Evolutionary conservation across 225 moss, liverwort and hornwort species (phyloP), one percentile per base, ranked within the genome.

Genomic region (Marchantia polymorpha): DNA sequence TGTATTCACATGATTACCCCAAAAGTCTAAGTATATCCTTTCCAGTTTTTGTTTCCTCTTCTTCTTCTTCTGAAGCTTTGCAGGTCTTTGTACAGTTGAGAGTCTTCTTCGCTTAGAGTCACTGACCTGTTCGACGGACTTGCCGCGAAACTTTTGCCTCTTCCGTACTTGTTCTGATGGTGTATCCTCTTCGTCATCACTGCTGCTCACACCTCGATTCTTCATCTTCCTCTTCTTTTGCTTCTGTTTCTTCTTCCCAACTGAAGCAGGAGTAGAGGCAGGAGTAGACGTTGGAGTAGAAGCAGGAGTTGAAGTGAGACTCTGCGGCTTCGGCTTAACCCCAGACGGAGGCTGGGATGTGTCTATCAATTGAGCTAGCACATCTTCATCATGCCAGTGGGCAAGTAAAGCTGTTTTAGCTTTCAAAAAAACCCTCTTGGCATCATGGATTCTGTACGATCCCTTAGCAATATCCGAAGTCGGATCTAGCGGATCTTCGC

Each of bases 401-500:
- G 52, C 56, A 31, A 86, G 67, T 50, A 86, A 47, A 30, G 68
- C 67, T 63, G 66, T 73, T 66, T 12, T 80, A n/a, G 83, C 83
- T 63, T 78, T 76, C 5, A 69, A 69, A 22, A 86, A 86, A 51
- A 81, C 66, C 16, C 31, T 13, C n/a, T 77, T 83, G n/a, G 78
- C 86, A 23, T 83, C 81, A 11, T 71, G 77, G 52, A 83, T 83
- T 56, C 81, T 86, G 66, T 81, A 86, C 0, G 86, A 81, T 6
- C 73, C 83, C 16, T 72, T 73, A 0, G 83, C 86, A 74, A 86
- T 71, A 60, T 86, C 86, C 17, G 83, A 81, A 51, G 29, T 52
- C 16, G 83, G 71, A 76, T 81, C 80, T 22, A 86, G 68, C 12
- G 86, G 86, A 75, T 76, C 81, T 56, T 86, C 86, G 47, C 83